Base-by-base conservation (phyloP, 75 land plant species). In the Pinus taeda region DNA sequence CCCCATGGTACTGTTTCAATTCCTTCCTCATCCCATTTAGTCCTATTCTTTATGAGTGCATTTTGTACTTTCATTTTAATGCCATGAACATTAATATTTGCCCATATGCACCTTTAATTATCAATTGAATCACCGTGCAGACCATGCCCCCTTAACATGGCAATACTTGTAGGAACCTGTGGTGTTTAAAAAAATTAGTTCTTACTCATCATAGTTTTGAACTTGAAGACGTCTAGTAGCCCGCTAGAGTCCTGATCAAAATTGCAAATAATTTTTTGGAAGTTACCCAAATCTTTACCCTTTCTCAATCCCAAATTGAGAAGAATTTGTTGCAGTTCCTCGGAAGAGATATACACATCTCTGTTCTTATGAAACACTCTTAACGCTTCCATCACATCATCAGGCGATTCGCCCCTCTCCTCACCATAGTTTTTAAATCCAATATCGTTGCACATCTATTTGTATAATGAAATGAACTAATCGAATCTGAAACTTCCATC, bases 221-320 rank as follows among this genome's bases (percentile, higher is more conserved):
- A 45, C 49, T 45, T 6, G 8, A 8, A 45, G 62, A 90, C 85
- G 76, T 90, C 90, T 5, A 90, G 62, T 30, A 72, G 4, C 24
- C 86, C 86, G 60, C 88, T 88, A 2, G 77, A 81, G 56, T 88
- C 82, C 33, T 65, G 61, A 72, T 91, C 93, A 39, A 83, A 87
- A 6, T 29, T 62, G 0, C 70, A 17, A 24, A 91, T 81, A 84
- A 88, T 90, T 0, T 58, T 62, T 7, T 62, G 49, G 74, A 88
- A 90, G 11, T 91, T 85, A 26, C 79, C 58, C 60, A 91, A 57
- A 42, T 83, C 86, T 45, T 57, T 64, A 3, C 73, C 82, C 3
- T 76, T 15, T 0, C 45, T 53, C 9, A 89, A 57, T 29, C 83
- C 93, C 71, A 91, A 45, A 33, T 37, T 78, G 0, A 60, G 7